These are phyloP conservation scores for Cajanus cajan DNA, from an alignment of 306 rosid species.

Conservation along the genomic window DNA sequence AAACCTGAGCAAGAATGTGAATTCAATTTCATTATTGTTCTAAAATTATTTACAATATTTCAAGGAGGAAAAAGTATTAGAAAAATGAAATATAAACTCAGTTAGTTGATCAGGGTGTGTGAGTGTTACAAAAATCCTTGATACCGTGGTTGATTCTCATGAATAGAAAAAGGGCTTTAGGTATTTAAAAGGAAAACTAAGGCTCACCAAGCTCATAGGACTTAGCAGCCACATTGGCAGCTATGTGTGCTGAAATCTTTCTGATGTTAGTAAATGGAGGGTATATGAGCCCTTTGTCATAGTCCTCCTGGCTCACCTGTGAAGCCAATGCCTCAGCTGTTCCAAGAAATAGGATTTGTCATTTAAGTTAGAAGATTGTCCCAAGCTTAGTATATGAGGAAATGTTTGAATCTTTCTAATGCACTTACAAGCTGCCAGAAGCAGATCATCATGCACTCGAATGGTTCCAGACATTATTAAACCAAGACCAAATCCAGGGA, in stretches of 20 bases:
- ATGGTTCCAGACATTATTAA: slow-evolving; percentile 86
- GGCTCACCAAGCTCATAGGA: slow-evolving; percentile 86
- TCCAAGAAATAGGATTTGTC: slow-evolving; percentile 30
- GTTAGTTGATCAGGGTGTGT: too few relatives aligned
- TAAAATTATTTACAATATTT: not conserved
- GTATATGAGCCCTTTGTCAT: slow-evolving; percentile 77
- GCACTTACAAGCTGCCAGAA: slow-evolving; percentile 94
- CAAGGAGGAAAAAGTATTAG: not conserved
- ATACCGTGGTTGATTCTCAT: too few relatives aligned
- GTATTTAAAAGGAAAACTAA: not conserved
- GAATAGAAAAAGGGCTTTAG: too few relatives aligned
- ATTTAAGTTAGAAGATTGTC: not conserved
- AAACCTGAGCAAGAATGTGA: slow-evolving; percentile 51
- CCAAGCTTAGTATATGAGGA: not conserved
- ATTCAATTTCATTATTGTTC: slow-evolving; percentile 1
- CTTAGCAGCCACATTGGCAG: slow-evolving; percentile 86
- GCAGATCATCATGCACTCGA: slow-evolving; percentile 86
- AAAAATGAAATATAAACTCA: not conserved
- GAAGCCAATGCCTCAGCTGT: slow-evolving; percentile 94
- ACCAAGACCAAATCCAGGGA: slow-evolving; percentile 95
- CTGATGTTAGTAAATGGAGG: slow-evolving; percentile 89
- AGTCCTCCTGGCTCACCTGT: slow-evolving; percentile 67
- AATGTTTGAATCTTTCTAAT: slow-evolving; percentile 14
- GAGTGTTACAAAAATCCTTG: too few relatives aligned
- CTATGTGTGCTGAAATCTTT: slow-evolving; percentile 91